These are phyloP conservation scores for Fusarium concolor DNA, from an alignment of 2,329 filamentous ascomycete species.

Conservation along the genomic window DNA sequence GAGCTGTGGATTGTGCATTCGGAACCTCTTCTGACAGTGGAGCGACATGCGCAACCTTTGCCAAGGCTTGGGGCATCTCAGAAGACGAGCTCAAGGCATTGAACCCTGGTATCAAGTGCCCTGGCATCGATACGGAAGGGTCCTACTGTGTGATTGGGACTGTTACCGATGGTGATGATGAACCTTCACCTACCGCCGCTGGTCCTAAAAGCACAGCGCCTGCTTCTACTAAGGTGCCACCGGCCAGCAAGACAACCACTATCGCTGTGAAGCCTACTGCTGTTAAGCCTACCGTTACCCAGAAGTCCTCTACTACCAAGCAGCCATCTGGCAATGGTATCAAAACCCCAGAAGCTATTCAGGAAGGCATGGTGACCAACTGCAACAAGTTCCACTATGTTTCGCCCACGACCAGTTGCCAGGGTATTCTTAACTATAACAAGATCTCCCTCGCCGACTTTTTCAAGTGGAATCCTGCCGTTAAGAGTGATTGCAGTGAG, in stretches of 20 bases:
- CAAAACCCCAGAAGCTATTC: not conserved
- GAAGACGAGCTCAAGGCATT: not conserved
- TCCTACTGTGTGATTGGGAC: not conserved
- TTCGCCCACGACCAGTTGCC: not conserved
- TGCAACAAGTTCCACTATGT: constrained; percentile 19
- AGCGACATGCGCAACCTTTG: not conserved
- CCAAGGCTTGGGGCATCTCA: not conserved
- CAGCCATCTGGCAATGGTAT: no score
- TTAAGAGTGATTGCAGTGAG: not conserved
- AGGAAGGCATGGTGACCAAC: constrained; percentile 2
- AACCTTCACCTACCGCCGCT: no score
- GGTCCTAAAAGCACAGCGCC: not conserved
- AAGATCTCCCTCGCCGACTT: constrained; percentile 9
- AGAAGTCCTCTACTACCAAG: not conserved
- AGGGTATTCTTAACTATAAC: not conserved
- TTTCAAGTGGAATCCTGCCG: constrained; percentile 6
- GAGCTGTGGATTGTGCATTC: not conserved
- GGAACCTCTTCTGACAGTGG: not conserved
- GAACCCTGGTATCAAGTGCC: not conserved
- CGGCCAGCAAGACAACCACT: rapidly evolving
- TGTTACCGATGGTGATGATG: not conserved
- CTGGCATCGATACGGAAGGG: not conserved
- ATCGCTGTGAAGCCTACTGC: no score
- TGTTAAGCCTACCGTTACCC: not conserved
- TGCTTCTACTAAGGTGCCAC: not conserved